Evolutionary conservation across 2,329 filamentous ascomycete species (phyloP).

Genomic region (Venturia pyrina): DNA sequence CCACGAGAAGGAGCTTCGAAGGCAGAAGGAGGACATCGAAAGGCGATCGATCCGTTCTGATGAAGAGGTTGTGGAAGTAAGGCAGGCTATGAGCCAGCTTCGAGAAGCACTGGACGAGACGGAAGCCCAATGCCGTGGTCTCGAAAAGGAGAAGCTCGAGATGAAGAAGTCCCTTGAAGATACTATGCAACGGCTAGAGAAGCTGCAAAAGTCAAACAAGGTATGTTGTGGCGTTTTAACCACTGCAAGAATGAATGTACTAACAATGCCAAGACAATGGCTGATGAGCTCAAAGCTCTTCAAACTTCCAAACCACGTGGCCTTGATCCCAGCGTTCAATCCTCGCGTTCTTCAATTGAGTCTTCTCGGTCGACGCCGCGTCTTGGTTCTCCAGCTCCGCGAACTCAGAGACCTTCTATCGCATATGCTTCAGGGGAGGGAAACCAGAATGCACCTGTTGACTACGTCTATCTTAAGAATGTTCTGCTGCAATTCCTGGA

Average conservation of each 20-base stretch:
- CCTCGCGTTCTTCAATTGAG: slow-evolving; percentile 51
- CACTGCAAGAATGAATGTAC: slow-evolving; percentile 7
- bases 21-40: slow-evolving; percentile 67
- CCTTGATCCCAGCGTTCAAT: slow-evolving; percentile 37
- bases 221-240: slow-evolving; percentile 18
- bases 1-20: slow-evolving; percentile 63
- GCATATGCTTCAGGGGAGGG: slow-evolving; percentile 16
- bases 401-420: slow-evolving; percentile 24
- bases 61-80: slow-evolving; percentile 66
- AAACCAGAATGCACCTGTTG: slow-evolving; percentile 25
- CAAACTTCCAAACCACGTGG: slow-evolving; percentile 28
- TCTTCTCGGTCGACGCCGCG: slow-evolving; percentile 34
- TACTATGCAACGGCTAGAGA: slow-evolving; percentile 65
- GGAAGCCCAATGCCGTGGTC: slow-evolving; percentile 72
- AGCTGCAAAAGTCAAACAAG: slow-evolving; percentile 59
- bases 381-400: slow-evolving; percentile 37
- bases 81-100: slow-evolving; percentile 65
- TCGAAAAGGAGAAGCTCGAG: slow-evolving; percentile 67
- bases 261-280: slow-evolving; percentile 33
- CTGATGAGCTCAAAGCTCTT: slow-evolving; percentile 46
- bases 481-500: slow-evolving; percentile 74
- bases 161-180: slow-evolving; percentile 70
- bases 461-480: slow-evolving; percentile 67
- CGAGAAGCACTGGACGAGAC: slow-evolving; percentile 75
- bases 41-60: slow-evolving; percentile 55